phyloP scores from a whole-genome alignment of 179 eudicot species.

The Gypsophila paniculata region DNA sequence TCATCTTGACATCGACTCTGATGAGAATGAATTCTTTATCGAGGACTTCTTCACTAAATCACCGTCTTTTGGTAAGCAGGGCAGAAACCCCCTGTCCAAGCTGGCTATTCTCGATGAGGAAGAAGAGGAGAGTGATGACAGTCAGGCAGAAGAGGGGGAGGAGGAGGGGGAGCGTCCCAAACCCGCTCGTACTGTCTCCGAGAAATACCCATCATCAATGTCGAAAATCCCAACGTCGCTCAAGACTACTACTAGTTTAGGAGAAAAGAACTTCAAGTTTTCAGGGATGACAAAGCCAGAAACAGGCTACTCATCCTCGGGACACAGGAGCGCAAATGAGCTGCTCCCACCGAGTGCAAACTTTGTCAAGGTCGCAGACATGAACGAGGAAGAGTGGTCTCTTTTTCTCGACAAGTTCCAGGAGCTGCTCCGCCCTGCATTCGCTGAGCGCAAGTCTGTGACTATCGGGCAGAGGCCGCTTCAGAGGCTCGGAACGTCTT shows the following conservation, averaged over 20 bases:
- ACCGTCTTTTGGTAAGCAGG: conserved; percentile 35
- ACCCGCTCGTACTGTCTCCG: conserved; percentile 13
- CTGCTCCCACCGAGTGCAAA: conserved; percentile 54
- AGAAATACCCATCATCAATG: conserved; percentile 27
- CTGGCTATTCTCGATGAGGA: conserved; percentile 57
- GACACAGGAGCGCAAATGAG: conserved; percentile 73
- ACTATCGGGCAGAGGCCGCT: conserved; percentile 58
- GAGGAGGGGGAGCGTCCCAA: conserved; percentile 6
- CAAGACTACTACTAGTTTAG: conserved; percentile 37
- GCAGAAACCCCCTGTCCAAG: conserved; percentile 47
- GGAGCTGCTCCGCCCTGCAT: conserved; percentile 58
- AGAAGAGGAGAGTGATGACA: conserved; percentile 47
- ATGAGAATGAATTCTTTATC: conserved; percentile 27
- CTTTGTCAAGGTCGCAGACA: conserved; percentile 65
- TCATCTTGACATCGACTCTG: conserved; percentile 57
- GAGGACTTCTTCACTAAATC: conserved; percentile 34
- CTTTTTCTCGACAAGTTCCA: conserved; percentile 62
- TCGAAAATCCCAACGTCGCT: conserved; percentile 55
- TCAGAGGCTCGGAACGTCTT: conserved; percentile 79
- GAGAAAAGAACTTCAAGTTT: conserved; percentile 42
- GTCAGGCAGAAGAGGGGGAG: conserved; percentile 25
- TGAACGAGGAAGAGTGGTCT: conserved; percentile 65
- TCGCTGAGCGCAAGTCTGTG: conserved; percentile 46
- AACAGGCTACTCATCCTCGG: conserved; percentile 47
- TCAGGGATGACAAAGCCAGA: conserved; percentile 33